These are phyloP conservation scores for Eucalyptus tenuipes DNA, from an alignment of 345 rosid species.

Conservation along the genomic window DNA sequence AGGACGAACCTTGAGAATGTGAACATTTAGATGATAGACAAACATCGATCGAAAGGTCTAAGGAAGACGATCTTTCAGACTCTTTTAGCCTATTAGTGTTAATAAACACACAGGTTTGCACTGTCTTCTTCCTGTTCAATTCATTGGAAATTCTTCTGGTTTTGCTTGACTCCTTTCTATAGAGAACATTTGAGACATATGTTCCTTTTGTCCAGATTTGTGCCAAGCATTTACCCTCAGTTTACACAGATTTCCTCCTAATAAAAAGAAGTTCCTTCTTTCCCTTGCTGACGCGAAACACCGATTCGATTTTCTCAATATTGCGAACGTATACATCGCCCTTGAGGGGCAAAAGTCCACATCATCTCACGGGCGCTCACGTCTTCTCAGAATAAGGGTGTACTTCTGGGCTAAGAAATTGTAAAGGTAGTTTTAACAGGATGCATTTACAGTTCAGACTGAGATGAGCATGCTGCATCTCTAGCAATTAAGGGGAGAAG, in stretches of 20 bases:
- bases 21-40: neutral
- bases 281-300: neutral
- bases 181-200: neutral
- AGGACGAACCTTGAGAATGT: slow-evolving; percentile 19
- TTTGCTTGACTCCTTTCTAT: neutral
- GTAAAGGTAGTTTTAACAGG: neutral
- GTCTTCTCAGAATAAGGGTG: neutral
- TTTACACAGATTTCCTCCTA: neutral
- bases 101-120: neutral
- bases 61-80: neutral
- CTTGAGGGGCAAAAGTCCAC: neutral
- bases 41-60: neutral
- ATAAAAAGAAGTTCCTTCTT: neutral
- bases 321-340: neutral
- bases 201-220: neutral
- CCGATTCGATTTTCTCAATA: neutral
- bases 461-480: neutral
- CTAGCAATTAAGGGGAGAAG: neutral
- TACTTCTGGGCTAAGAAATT: neutral
- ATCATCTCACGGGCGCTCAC: neutral
- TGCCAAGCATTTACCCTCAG: neutral
- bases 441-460: neutral
- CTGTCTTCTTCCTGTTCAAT: neutral
- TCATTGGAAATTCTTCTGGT: neutral
- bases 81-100: neutral